Conservation (phyloP, 768 basidiomycete genomes). For the Agrocybe pediades region DNA sequence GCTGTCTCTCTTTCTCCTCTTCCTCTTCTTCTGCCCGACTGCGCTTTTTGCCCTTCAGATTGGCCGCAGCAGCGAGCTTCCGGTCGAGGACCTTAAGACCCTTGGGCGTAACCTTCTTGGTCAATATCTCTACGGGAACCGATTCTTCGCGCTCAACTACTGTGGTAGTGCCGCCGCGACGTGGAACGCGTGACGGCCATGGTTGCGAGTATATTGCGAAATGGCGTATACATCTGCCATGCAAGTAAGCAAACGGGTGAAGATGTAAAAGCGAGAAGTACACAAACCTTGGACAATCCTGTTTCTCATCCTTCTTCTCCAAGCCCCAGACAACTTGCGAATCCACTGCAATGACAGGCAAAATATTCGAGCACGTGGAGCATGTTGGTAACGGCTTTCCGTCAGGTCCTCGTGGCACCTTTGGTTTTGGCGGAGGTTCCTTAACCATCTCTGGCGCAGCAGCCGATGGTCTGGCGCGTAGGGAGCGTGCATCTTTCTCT, state of each 20-base stretch:
- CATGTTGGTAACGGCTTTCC: constrained; percentile 74
- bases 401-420: constrained; percentile 57
- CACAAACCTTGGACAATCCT: constrained; percentile 76
- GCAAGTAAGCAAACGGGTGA: not conserved
- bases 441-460: constrained; percentile 36
- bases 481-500: constrained; percentile 51
- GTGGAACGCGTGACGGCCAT: constrained; percentile 69
- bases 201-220: constrained; percentile 70
- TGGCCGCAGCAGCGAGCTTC: constrained; percentile 45
- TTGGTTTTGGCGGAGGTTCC: constrained; percentile 36
- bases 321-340: constrained; percentile 77
- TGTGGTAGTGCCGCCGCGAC: constrained; percentile 47
- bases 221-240: constrained; percentile 73
- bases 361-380: constrained; percentile 65
- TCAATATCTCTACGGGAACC: constrained; percentile 44
- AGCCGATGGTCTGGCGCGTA: constrained; percentile 49
- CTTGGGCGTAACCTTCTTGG: constrained; percentile 53
- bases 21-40: constrained; percentile 27
- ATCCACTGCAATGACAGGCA: constrained; percentile 79
- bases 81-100: constrained; percentile 51
- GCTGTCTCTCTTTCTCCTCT: constrained; percentile 24
- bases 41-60: constrained; percentile 29
- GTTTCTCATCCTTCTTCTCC: constrained; percentile 60
- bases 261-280: not conserved
- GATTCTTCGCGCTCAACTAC: constrained; percentile 55